phyloP scores from a whole-genome alignment of 2,329 filamentous ascomycete genomes.

The Metarhizium anisopliae region DNA sequence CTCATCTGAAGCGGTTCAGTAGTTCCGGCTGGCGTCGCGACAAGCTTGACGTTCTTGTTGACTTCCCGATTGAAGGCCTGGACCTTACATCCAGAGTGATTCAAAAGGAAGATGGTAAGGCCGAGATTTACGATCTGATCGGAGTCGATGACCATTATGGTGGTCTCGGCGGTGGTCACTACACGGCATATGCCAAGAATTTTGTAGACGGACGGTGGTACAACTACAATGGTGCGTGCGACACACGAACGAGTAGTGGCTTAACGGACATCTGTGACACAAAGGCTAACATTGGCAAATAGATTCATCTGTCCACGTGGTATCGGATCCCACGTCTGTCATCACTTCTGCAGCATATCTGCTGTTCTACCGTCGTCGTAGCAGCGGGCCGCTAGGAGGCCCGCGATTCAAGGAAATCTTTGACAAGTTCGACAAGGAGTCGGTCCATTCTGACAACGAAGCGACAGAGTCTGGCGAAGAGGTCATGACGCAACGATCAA shows the following conservation, averaged over 20 bases:
- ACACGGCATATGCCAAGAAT: constrained; percentile 90
- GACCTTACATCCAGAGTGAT: constrained; percentile 76
- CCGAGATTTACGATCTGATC: constrained; percentile 84
- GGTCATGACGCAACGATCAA: constrained; percentile 37
- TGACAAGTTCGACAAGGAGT: constrained; percentile 49
- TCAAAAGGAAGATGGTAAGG: constrained; percentile 70
- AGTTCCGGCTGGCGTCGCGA: constrained; percentile 73
- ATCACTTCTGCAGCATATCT: constrained; percentile 79
- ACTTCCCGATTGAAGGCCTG: constrained; percentile 82
- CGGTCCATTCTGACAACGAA: constrained; percentile 35
- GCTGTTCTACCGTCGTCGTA: constrained; percentile 88
- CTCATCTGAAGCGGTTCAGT: constrained; percentile 94
- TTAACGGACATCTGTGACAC: neutral
- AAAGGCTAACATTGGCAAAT: constrained; percentile 29
- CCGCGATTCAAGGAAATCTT: constrained; percentile 63
- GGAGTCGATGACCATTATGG: constrained; percentile 95
- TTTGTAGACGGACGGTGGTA: constrained; percentile 89
- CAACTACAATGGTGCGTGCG: constrained; percentile 78
- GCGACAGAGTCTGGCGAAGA: constrained; percentile 61
- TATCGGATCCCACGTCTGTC: constrained; percentile 50
- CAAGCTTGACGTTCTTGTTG: constrained; percentile 84
- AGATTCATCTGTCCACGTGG: constrained; percentile 68
- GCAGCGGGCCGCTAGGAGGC: constrained; percentile 68
- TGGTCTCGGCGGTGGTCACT: constrained; percentile 87
- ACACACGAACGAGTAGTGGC: neutral